Conservation (phyloP, 2,329 filamentous ascomycete species). For the Talaromyces rugulosus region DNA sequence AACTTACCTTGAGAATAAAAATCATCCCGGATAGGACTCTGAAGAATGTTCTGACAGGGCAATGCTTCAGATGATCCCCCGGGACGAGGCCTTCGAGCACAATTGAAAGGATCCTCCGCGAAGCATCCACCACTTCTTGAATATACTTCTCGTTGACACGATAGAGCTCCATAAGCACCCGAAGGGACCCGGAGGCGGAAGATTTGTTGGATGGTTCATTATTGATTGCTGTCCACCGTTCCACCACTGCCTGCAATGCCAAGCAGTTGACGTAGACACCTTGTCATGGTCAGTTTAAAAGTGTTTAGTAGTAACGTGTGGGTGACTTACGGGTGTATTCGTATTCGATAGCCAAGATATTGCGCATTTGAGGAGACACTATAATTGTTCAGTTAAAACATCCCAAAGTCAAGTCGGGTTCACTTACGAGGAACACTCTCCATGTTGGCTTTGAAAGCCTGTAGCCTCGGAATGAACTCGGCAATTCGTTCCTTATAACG, state of each 20-base stretch:
- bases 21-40: conserved; percentile 62
- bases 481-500: conserved; percentile 77
- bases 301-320: neutral
- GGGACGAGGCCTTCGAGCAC: conserved; percentile 58
- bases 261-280: conserved; percentile 85
- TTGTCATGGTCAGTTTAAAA: conserved; percentile 17
- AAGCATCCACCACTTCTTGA: conserved; percentile 58
- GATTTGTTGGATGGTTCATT: conserved; percentile 31
- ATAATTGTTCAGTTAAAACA: conserved; percentile 8
- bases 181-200: conserved; percentile 32
- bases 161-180: conserved; percentile 44
- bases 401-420: neutral
- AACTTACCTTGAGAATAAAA: conserved; percentile 56
- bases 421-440: conserved; percentile 62
- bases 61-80: conserved; percentile 56
- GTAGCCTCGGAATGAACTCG: conserved; percentile 73
- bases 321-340: conserved; percentile 72
- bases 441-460: conserved; percentile 76
- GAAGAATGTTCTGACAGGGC: conserved; percentile 61
- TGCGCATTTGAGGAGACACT: conserved; percentile 57
- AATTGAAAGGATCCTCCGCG: conserved; percentile 56
- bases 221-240: conserved; percentile 75
- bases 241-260: conserved; percentile 89
- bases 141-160: conserved; percentile 60
- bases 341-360: conserved; percentile 89